A percentile compares a stretch with the other conserved stretches of the same genome.
Evolutionary conservation across 176 grass and related monocot species (phyloP).

Genomic region (Luzula sylvatica): DNA sequence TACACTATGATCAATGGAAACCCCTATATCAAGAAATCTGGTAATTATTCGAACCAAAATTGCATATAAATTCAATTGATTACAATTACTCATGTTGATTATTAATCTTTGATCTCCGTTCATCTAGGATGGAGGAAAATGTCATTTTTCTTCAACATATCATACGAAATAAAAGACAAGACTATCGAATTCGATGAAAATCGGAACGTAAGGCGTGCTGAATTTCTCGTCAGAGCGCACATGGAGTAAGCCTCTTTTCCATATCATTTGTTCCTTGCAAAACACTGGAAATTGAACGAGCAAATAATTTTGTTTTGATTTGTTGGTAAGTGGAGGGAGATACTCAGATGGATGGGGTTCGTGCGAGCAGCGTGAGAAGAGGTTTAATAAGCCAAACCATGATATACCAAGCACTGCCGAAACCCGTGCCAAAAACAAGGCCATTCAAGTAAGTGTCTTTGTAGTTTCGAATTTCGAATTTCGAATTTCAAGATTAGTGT

Average conservation of each 20-base stretch:
- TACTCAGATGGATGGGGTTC: conserved; percentile 89
- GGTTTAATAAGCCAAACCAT: conserved; percentile 73
- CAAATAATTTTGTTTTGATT: not conserved
- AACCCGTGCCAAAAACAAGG: conserved; percentile 97
- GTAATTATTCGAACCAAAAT: conserved; percentile 12
- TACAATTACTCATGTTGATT: not conserved
- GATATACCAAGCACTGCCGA: conserved; percentile 95
- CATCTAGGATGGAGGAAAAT: conserved; percentile 85
- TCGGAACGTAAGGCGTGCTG: conserved; percentile 62
- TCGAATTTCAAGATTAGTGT: not conserved
- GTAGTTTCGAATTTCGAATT: not conserved
- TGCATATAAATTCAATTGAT: not conserved
- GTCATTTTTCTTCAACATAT: conserved; percentile 83
- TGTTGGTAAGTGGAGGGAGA: conserved; percentile 51
- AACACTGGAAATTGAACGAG: too few species aligned
- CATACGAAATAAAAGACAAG: conserved; percentile 77
- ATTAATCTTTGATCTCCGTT: conserved; percentile 3
- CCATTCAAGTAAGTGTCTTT: conserved; percentile 46
- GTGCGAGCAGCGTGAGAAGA: conserved; percentile 63
- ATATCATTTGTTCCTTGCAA: too few species aligned
- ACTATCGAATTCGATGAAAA: conserved; percentile 79
- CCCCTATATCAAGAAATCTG: conserved; percentile 90
- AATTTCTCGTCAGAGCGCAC: conserved; percentile 71
- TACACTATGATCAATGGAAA: conserved; percentile 57
- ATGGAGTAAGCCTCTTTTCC: conserved; percentile 45